Evolutionary conservation across 2,329 filamentous ascomycete species (phyloP).

Genomic region (Lachnellula occidentalis): DNA sequence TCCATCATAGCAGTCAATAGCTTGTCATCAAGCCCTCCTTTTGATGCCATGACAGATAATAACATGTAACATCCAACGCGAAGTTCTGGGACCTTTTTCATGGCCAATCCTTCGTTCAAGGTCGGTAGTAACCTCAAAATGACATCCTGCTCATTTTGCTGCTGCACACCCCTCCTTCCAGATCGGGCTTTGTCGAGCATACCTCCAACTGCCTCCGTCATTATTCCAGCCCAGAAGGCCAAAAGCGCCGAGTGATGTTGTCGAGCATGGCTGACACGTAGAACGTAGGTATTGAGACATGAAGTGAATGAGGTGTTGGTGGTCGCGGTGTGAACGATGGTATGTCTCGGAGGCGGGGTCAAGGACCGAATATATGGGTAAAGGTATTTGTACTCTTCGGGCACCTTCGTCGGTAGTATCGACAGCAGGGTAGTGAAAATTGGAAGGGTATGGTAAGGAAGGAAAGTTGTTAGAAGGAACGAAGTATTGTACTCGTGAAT

Average conservation of each 20-base stretch:
- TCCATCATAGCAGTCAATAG: conserved; percentile 87
- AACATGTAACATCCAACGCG: conserved; percentile 91
- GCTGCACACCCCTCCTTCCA: conserved; percentile 69
- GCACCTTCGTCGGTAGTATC: conserved; percentile 72
- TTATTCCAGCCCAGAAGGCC: conserved; percentile 86
- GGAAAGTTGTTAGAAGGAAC: conserved; percentile 73
- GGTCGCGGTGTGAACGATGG: conserved; percentile 77
- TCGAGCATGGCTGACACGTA: conserved; percentile 64
- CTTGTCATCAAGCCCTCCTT: conserved; percentile 71
- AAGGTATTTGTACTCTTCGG: conserved; percentile 75
- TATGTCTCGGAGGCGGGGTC: conserved; percentile 69
- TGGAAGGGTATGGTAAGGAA: conserved; percentile 85
- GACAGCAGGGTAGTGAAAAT: conserved; percentile 82
- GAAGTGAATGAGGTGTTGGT: conserved; percentile 73
- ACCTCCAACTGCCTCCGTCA: conserved; percentile 77
- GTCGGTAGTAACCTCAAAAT: conserved; percentile 64
- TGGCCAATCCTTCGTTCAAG: conserved; percentile 70
- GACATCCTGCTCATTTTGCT: conserved; percentile 72
- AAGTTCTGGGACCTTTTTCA: conserved; percentile 71
- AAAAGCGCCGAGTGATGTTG: conserved; percentile 73
- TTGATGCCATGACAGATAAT: conserved; percentile 76
- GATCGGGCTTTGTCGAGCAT: conserved; percentile 75
- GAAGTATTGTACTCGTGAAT: conserved; percentile 88
- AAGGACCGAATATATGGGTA: conserved; percentile 77
- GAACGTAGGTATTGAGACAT: conserved; percentile 70